Evolutionary conservation across 192 early-diverging fungal genomes (phyloP), one percentile per base, ranked within the genome.

Genomic region (Coemansia sp.): DNA sequence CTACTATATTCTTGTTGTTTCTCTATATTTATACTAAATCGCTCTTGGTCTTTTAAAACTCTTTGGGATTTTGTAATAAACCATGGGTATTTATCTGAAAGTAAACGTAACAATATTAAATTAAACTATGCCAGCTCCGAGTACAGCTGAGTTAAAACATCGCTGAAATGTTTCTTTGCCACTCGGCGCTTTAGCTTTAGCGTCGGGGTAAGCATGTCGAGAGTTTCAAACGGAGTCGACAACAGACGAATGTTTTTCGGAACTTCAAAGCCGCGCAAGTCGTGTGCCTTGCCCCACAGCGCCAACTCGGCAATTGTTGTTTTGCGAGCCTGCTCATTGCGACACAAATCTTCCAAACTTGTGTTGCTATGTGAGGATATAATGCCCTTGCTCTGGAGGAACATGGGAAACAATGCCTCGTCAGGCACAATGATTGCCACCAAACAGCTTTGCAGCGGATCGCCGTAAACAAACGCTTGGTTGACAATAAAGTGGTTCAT

Each of bases 401-500:
- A 82, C 11, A 82, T 69, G 48, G 58, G 65, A 11, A 90, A 62
- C 11, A 80, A 73, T 21, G 88, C 85, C 1, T 83, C 75, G 22
- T 94, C 90, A 11, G 92, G 91, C 4, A 89, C 87, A 19, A 94
- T 60, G 29, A 97, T 84, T 8, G 84, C 92, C 0, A 96, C 92
- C 26, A 95, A 70, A 2, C 69, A 74, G 59, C 82, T 86, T 60
- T 91, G 82, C 16, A 92, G 76, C 16, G 91, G 87, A 60, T 96
- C 89, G 38, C 94, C 94, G 57, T 94, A 86, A 14, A 95, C 69
- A 64, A 87, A 89, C 12, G 88, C 76, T 71, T 94, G 92, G 43
- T 82, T 83, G 29, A 94, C 80, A 56, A 89, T 25, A 53, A 87
- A 69, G 72, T 83, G 65, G 65, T 85, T 75, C 55, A 68, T 59